Evolutionary conservation across 2,329 filamentous ascomycete genomes (phyloP).

Genomic region (Cadophora sp.): DNA sequence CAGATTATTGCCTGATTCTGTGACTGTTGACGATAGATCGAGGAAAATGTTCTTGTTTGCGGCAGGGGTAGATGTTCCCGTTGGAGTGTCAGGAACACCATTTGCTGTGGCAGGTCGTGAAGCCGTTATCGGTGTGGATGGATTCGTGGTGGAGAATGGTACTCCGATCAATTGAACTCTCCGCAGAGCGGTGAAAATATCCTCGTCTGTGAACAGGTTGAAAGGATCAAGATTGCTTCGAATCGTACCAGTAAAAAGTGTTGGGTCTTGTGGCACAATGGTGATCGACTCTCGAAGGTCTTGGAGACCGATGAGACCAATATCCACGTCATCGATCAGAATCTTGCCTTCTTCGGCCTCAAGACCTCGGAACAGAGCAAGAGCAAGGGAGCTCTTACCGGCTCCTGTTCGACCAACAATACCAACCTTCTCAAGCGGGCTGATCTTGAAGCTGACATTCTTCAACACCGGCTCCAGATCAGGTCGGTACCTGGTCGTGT

Average conservation of each 20-base stretch:
- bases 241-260: constrained; percentile 90
- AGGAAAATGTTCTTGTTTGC: constrained; percentile 96
- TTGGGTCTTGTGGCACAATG: constrained; percentile 97
- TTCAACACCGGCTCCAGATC: constrained; percentile 89
- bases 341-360: constrained; percentile 92
- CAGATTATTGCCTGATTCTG: constrained; percentile 91
- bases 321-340: constrained; percentile 88
- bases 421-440: constrained; percentile 88
- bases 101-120: constrained; percentile 39
- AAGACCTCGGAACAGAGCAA: constrained; percentile 91
- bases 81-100: constrained; percentile 42
- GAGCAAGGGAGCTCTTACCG: constrained; percentile 92
- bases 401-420: constrained; percentile 96
- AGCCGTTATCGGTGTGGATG: constrained; percentile 45
- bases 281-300: constrained; percentile 94
- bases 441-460: constrained; percentile 84
- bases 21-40: constrained; percentile 81
- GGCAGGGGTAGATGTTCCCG: constrained; percentile 46
- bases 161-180: constrained; percentile 85
- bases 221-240: constrained; percentile 95
- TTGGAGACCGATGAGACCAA: constrained; percentile 87
- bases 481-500: constrained; percentile 86
- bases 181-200: constrained; percentile 85
- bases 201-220: constrained; percentile 83
- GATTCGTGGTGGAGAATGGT: constrained; percentile 40